phyloP scores from a whole-genome alignment of 2,329 filamentous ascomycete species.

The Bipolaris zeicola region DNA sequence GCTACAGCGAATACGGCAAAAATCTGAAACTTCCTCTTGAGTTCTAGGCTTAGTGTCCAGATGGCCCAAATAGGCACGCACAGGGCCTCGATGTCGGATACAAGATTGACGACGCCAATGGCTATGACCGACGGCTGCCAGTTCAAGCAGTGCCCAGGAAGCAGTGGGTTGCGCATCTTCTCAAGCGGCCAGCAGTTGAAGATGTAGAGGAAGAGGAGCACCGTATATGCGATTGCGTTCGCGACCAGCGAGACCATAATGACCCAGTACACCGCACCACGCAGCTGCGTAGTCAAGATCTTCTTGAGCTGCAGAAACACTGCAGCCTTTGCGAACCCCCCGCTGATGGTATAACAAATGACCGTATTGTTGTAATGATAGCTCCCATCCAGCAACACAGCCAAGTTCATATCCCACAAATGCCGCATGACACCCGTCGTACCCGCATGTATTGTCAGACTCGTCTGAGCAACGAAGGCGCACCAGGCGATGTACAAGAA shows the following conservation, averaged over 20 bases:
- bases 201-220: slow-evolving; percentile 17
- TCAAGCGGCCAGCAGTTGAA: slow-evolving; percentile 20
- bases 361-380: not conserved
- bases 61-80: slow-evolving; percentile 18
- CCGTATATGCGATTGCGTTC: slow-evolving; percentile 15
- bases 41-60: slow-evolving; percentile 15
- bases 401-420: slow-evolving; percentile 7
- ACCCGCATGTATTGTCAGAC: slow-evolving; percentile 1
- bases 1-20: slow-evolving; percentile 22
- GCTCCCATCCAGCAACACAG: not conserved
- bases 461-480: slow-evolving; percentile 11
- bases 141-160: slow-evolving; percentile 14
- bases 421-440: slow-evolving; percentile 3
- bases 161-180: slow-evolving; percentile 10
- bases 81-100: slow-evolving; percentile 23
- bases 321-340: slow-evolving; percentile 8
- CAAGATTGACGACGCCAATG: slow-evolving; percentile 13
- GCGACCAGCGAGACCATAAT: slow-evolving; percentile 9
- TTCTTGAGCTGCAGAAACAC: slow-evolving; percentile 19
- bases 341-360: slow-evolving; percentile 1
- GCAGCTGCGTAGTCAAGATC: slow-evolving; percentile 13
- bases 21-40: slow-evolving; percentile 17
- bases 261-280: slow-evolving; percentile 15
- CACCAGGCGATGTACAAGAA: slow-evolving; percentile 15
- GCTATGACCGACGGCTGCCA: slow-evolving; percentile 13